Conservation (phyloP, 306 rosid genomes). For the Rosa rugosa region DNA sequence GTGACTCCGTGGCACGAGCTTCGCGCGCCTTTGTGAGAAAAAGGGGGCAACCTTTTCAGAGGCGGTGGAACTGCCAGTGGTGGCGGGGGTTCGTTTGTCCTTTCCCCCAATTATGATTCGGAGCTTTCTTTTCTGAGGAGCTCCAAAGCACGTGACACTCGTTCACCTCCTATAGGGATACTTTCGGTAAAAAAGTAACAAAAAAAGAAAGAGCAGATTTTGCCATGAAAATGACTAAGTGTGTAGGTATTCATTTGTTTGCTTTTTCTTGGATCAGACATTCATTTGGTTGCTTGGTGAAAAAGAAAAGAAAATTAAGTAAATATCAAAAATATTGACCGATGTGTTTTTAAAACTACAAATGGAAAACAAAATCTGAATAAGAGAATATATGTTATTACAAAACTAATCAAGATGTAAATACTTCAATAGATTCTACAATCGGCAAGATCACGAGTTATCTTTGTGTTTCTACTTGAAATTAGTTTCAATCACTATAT, state of each 20-base stretch:
- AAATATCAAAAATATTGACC: too few relatives aligned
- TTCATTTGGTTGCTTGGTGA: background rate
- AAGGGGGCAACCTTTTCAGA: background rate
- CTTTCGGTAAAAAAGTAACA: background rate
- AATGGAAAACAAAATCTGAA: too few relatives aligned
- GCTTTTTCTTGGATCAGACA: too few relatives aligned
- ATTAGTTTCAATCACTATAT: too few relatives aligned
- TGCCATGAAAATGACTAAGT: background rate
- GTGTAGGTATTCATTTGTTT: background rate
- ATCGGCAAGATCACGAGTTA: too few relatives aligned
- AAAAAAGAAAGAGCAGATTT: background rate
- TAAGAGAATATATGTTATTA: background rate
- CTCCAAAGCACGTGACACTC: background rate
- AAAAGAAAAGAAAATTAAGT: background rate
- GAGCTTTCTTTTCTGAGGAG: background rate
- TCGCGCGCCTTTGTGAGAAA: background rate
- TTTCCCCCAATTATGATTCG: background rate
- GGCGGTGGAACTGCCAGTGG: background rate
- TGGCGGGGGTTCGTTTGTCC: background rate
- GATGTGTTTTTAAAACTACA: too few relatives aligned
- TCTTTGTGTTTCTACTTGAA: too few relatives aligned
- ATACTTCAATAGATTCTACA: too few relatives aligned
- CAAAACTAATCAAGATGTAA: background rate
- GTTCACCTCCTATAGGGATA: background rate
- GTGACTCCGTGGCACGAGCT: background rate